A percentile compares a stretch with the other conserved stretches of the same genome.
phyloP scores from a whole-genome alignment of 177 flowering plant species.

The Vitis hybrid region DNA sequence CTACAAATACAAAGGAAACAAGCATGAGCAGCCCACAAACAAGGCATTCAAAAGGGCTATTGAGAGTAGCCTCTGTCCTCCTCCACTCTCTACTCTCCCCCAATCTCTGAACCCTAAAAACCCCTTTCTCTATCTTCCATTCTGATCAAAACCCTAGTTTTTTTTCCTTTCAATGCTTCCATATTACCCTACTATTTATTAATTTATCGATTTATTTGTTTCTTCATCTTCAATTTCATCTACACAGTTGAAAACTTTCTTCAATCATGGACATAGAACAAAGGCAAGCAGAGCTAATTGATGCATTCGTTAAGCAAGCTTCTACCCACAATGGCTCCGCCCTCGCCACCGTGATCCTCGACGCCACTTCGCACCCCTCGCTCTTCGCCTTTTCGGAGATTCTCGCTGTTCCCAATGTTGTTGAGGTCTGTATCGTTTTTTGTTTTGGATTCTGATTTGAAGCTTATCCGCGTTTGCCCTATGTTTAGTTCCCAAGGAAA shows the following conservation, averaged over 20 bases:
- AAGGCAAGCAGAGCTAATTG: slow-evolving; percentile 80
- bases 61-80: too few relatives aligned
- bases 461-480: neutral
- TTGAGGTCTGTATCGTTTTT: slow-evolving; percentile 42
- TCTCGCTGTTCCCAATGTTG: slow-evolving; percentile 63
- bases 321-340: slow-evolving; percentile 51
- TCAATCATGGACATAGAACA: slow-evolving; percentile 77
- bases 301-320: slow-evolving; percentile 71
- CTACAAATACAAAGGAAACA: too few relatives aligned
- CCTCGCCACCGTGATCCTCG: slow-evolving; percentile 52
- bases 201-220: too few relatives aligned
- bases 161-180: neutral
- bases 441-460: neutral
- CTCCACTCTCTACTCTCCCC: neutral
- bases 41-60: too few relatives aligned
- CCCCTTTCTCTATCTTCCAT: neutral
- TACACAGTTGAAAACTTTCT: too few relatives aligned
- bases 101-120: neutral
- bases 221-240: neutral
- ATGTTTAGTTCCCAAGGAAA: too few relatives aligned
- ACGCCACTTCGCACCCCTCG: slow-evolving; percentile 86
- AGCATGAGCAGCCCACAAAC: too few relatives aligned
- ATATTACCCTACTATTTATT: too few relatives aligned
- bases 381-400: slow-evolving; percentile 97
- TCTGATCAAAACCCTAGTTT: neutral